Base-by-base conservation (phyloP, 1,139 yeast genomes). In the Suhomyces terraborum region DNA sequence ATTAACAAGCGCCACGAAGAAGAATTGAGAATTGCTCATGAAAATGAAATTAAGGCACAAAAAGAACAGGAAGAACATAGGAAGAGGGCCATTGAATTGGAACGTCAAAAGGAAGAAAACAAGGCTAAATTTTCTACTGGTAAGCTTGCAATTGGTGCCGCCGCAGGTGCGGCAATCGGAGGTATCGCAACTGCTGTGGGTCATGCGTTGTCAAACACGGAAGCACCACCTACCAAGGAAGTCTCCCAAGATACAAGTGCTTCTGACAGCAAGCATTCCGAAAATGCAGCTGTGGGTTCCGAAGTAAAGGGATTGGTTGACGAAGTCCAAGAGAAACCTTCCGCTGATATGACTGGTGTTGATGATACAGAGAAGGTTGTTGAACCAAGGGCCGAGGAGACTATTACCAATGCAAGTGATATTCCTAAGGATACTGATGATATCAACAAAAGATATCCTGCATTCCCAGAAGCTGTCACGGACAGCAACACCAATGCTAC, bases 31-130 rank as follows among this genome's bases (percentile, higher is more conserved):
- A 38, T 45, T 37, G 41, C 46, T 8, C 38, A 47, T 12, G 50
- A 50, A 24, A 46, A 45, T 22, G 46, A 38, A 19, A 26, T 35
- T 13, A 34, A 27, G 22, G 33, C 21, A 9, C 36, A 36, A 10
- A 33, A 17, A 16, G 46, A 42, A 27, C 40, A 39, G 3, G 37
- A 41, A 24, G 41, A 37, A 13, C 20, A 26, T 8, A 16, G 20
- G 7, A 24, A 54, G 45, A 38, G 48, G 36, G 17, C 72, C 62
- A 41, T 57, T 74, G 47, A 65, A 56, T 38, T 41, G 20, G 60
- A 55, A 48, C 75, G 68, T 51, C 61, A 66, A 37, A 66, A 66
- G 45, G 64, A 67, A 30, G 62, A 64, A 52, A 54, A 41, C 45
- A 25, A 53, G 42, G 26, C 49, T 48, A 30, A 30, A 23, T 24